Base-by-base conservation (phyloP, 1,284 basidiomycete genomes). In the Trichosporon asahii region DNA sequence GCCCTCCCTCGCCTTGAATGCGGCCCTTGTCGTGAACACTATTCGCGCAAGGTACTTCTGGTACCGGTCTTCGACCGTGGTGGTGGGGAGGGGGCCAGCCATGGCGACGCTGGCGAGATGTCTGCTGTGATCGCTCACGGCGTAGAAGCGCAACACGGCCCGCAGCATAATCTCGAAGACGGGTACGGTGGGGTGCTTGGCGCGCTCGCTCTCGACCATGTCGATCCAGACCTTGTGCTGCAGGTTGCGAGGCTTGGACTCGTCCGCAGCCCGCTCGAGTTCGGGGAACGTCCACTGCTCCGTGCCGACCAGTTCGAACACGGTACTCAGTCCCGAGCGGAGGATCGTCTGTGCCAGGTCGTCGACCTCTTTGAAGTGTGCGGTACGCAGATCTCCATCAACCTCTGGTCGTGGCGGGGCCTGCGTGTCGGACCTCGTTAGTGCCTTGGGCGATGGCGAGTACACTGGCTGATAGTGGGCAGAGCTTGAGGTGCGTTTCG, bases 221-320 rank as follows among this genome's bases (percentile, higher is more conserved):
- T 53, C 49, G 49, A 53, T 53, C 49, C 49, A 53, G 15, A 53
- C 49, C 9, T 53, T 53, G 49, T 53, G 49, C 49, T 53, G 49
- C 49, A 53, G 49, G 49, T 53, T 53, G 49, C 49, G 49, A 21
- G 49, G 49, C 49, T 53, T 53, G 49, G 6, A 8, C 49, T 21
- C 49, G 21, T 53, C 49, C 21, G 49, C 49, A 7, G 49, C 49
- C 5, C 49, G 4, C 49, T 53, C 49, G 9, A 53, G 49, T 6
- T 53, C 49, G 7, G 49, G 49, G 11, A 53, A 53, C 49, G 49
- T 53, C 49, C 49, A 53, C 23, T 7, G 9, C 21, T 53, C 49
- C 7, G 49, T 53, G 21, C 49, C 49, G 49, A 53, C 49, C 2
- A 53, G 49, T 21, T 53, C 49, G 49, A 53, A 53, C 7, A 6